Evolutionary conservation across 306 rosid genomes (phyloP), one percentile per base, ranked within the genome.

Genomic region (Styphnolobium japonicum): DNA sequence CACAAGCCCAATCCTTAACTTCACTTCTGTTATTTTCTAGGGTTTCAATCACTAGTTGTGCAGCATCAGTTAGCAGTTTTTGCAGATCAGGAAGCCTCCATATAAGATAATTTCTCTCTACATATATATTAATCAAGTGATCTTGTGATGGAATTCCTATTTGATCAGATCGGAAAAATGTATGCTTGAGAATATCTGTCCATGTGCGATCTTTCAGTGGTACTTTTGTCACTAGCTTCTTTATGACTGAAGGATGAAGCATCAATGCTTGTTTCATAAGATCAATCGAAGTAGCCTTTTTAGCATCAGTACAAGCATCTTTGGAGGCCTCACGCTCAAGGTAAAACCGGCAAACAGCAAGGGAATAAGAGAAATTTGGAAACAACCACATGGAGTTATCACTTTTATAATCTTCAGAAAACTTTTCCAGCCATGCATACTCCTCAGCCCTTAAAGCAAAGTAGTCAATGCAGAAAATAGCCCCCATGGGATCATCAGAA

Each of bases 71-170:
- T 45, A 96, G 82, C 75, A 96, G 84, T 55, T 89, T 91, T 80
- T 93, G 98, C 51, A 91, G 87, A 71, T 91, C 93, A 58, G 99
- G 97, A 74, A 95, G 93, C 88, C 94, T 95, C 98, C 99, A 95
- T 51, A 93, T 80, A 69, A 95, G 89, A 82, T 87, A 89, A 88
- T 84, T 93, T 70, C 96, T 91, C 85, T 95, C 99, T 9, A 90
- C 89, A 34, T 91, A 95, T 78, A 95, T 79, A 88, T 84, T 93
- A 37, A 91, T 82, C 80, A 95, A 87, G 86, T 95, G 99, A 86
- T 95, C 98, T 82, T 84, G 90, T 29, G 99, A 86, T 52, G 85
- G 91, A 84, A 77, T 81, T 71, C 92, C 94, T 4, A 69, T 89
- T 82, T 90, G 85, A 53, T 91, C 99, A 60, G 87, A 80, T 81